Conservation (phyloP, 768 basidiomycete species). For the Lactarius vividus region DNA sequence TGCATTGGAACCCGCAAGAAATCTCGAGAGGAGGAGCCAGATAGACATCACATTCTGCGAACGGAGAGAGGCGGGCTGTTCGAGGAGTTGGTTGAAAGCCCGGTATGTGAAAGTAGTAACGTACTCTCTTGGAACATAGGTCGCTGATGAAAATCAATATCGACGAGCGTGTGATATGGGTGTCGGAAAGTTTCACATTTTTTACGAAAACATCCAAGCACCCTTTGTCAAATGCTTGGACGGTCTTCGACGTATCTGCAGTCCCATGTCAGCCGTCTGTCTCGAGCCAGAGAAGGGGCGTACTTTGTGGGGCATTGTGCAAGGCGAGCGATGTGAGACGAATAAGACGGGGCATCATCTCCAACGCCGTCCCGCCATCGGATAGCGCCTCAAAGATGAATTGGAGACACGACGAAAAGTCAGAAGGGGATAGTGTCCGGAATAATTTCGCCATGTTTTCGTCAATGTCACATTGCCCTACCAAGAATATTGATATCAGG, state of each 20-base stretch:
- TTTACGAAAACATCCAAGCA: conserved; percentile 52
- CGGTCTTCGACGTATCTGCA: conserved; percentile 57
- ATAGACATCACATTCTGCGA: conserved; percentile 55
- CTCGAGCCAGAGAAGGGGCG: conserved; percentile 17
- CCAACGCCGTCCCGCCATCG: conserved; percentile 2
- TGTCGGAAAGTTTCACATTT: conserved; percentile 38
- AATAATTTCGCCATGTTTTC: conserved; percentile 24
- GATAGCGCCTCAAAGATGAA: conserved; percentile 25
- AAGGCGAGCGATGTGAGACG: conserved; percentile 50
- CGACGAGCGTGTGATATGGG: conserved; percentile 41
- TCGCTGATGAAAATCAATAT: conserved; percentile 55
- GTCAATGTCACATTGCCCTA: conserved; percentile 23
- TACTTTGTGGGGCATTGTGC: conserved; percentile 63
- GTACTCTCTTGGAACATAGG: conserved; percentile 60
- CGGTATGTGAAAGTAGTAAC: conserved; percentile 28
- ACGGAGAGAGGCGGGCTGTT: conserved; percentile 63
- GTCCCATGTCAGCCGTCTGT: conserved; percentile 1
- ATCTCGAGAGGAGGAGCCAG: conserved; percentile 56
- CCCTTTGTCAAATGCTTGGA: conserved; percentile 51
- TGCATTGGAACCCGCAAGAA: conserved; percentile 47
- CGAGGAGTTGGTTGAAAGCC: neutral
- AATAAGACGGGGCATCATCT: conserved; percentile 42
- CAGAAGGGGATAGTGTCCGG: conserved; percentile 19
- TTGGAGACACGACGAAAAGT: conserved; percentile 26
- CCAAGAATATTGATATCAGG: neutral